Base-by-base conservation (phyloP, 2,329 filamentous ascomycete species). In the Beauveria medogensis region DNA sequence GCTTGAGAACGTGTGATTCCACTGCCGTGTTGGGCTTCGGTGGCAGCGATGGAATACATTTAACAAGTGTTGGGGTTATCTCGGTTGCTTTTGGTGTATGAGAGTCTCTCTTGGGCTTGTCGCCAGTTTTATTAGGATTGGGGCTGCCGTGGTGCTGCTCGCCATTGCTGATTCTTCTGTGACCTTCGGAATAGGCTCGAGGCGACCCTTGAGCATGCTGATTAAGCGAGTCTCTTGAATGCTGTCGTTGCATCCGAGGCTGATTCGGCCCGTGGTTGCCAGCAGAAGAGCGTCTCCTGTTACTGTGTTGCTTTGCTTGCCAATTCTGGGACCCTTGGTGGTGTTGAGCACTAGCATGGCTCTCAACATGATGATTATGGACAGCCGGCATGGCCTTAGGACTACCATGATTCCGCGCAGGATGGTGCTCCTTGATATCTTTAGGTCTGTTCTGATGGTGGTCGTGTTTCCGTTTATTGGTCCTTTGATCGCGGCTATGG, bases 401-500 rank as follows among this genome's bases (percentile, higher is more conserved):
- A 16, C 51, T 58, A n/a, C 44, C 41, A 40, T 58, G 60, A 24
- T 54, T 53, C 3, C 61, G 50, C 10, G 50, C 56, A n/a, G 55
- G 48, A 43, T 62, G 60, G 7, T 62, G 50, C 7, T 62, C 55
- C n/a, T 59, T 55, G 1, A 55, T 60, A 28, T 62, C 61, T 28
- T 26, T 55, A 18, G 52, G 26, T 20, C 56, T 52, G 16, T 55
- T 55, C 34, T 62, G 55, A 37, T 14, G 34, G n/a, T 59, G 30
- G 12, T 62, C 51, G 34, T 59, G 28, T 40, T 60, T 62, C 30
- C 51, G 48, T 9, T 62, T 62, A 20, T 52, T 62, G 10, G 51
- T 55, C n/a, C 56, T 51, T 37, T 62, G 50, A 43, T 62, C 48
- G 14, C 52, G 41, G 18, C 40, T 28, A 37, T 52, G 34, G n/a